Evolutionary conservation across 129 eudicot genomes (phyloP), one percentile per base, ranked within the genome.

Genomic region (Lonicera japonica): DNA sequence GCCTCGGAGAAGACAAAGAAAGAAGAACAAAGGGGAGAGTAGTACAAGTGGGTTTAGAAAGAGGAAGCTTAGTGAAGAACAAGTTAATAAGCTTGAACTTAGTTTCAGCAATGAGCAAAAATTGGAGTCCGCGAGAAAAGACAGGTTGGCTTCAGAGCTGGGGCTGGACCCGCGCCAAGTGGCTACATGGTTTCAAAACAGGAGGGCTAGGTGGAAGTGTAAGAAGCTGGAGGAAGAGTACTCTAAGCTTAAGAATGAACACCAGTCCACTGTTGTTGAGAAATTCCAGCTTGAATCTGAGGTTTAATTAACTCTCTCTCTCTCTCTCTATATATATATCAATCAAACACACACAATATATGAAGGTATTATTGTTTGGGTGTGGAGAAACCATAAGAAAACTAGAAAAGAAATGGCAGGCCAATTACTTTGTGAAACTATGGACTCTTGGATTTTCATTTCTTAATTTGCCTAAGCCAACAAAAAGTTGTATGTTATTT

Each of bases 151-250:
- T 5, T n/a, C 83, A 13, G 97, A 90, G 61, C 94, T 90, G 8
- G 95, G 89, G 25, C 80, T 90, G n/a, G 92, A 90, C 59, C 95
- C 94, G 0, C 86, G 97, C 15, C 97, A 90, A 73, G 97, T 90
- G 21, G 97, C 95, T 13, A 95, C 86, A 24, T 90, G 97, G 97
- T 90, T 90, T 56, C 97, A 90, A 71, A 86, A 90, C 77, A 29
- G 97, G 8, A 60, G 97, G 71, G 95, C 97, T 39, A 80, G 97
- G 0, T 90, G 87, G 87, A 90, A 83, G 90, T 74, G 76, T 63
- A 86, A 86, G 95, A 86, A 83, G 85, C 73, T 90, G 0, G 97
- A 83, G 73, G 96, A 89, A 43, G 94, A 89, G 56, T 85, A 82
- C 69, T 63, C 85, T 6, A 88, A 77, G 82, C 72, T 92, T 60